Conservation (phyloP, 2,329 filamentous ascomycete genomes). For the Fusarium humuli region DNA sequence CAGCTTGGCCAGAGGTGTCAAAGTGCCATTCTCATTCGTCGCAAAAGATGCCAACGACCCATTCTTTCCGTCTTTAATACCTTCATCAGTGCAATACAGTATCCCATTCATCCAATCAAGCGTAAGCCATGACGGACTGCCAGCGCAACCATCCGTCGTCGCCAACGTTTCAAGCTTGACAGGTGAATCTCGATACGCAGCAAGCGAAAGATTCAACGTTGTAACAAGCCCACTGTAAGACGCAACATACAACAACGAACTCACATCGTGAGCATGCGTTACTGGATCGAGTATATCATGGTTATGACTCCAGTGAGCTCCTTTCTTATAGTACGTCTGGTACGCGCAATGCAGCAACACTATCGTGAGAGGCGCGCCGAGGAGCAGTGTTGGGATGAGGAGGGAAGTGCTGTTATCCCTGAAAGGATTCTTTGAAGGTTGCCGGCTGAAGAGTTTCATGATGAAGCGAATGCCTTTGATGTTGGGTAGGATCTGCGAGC, state of each 20-base stretch:
- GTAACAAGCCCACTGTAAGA: conserved; percentile 63
- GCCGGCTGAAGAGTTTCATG: conserved; percentile 26
- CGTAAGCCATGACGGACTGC: conserved; percentile 70
- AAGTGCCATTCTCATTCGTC: conserved; percentile 52
- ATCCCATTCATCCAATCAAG: conserved; percentile 61
- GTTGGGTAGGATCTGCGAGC: background rate
- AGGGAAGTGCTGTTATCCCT: conserved; percentile 8
- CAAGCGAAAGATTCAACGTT: conserved; percentile 57
- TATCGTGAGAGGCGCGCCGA: conserved; percentile 23
- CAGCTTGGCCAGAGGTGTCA: conserved; percentile 54
- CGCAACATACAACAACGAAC: conserved; percentile 56
- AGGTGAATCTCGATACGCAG: conserved; percentile 27
- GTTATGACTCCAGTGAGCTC: conserved; percentile 19
- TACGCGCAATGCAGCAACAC: conserved; percentile 37
- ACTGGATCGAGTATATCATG: conserved; percentile 6
- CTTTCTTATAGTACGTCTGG: conserved; percentile 12
- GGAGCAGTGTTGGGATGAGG: conserved; percentile 27
- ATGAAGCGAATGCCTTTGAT: background rate
- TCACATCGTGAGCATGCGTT: background rate
- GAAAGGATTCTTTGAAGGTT: conserved; percentile 1
- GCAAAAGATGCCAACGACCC: conserved; percentile 61
- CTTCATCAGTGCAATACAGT: conserved; percentile 73
- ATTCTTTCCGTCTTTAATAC: conserved; percentile 55
- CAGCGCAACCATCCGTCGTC: conserved; percentile 61
- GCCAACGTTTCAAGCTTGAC: conserved; percentile 56